Conservation (phyloP, 2,329 filamentous ascomycete genomes). For the Dendryphion nanum region DNA sequence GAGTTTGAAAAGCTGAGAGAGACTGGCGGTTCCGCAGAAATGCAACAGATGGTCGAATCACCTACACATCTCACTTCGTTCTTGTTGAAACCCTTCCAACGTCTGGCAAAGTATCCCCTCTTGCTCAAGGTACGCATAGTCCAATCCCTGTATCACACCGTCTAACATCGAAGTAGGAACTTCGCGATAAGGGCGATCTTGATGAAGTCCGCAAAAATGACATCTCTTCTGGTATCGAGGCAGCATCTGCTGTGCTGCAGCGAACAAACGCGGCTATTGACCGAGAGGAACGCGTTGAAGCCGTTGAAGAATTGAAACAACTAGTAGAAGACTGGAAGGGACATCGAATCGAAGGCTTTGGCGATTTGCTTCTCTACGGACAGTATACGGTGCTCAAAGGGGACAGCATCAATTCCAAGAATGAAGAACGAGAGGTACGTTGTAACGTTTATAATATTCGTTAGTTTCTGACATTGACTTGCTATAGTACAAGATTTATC, state of each 20-base stretch:
- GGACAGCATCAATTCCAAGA: slow-evolving; percentile 69
- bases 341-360: slow-evolving; percentile 86
- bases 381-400: slow-evolving; percentile 87
- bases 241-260: slow-evolving; percentile 76
- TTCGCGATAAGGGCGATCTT: slow-evolving; percentile 78
- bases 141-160: slow-evolving; percentile 6
- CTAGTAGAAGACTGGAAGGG: slow-evolving; percentile 98
- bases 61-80: slow-evolving; percentile 89
- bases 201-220: slow-evolving; percentile 70
- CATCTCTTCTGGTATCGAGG: slow-evolving; percentile 72
- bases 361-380: slow-evolving; percentile 81
- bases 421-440: slow-evolving; percentile 85
- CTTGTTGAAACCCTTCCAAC: slow-evolving; percentile 92
- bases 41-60: slow-evolving; percentile 75
- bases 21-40: slow-evolving; percentile 62
- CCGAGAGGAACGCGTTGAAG: slow-evolving; percentile 79
- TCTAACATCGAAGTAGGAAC: slow-evolving; percentile 56
- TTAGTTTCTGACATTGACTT: background rate
- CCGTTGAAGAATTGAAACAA: slow-evolving; percentile 74
- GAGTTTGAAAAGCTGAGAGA: slow-evolving; percentile 83
- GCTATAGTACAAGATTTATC: slow-evolving; percentile 86
- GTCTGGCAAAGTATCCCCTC: slow-evolving; percentile 90
- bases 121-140: slow-evolving; percentile 71
- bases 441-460: slow-evolving; percentile 1
- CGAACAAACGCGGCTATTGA: slow-evolving; percentile 91